A percentile compares a stretch with the other conserved stretches of the same genome.
Evolutionary conservation across 2,329 filamentous ascomycete species (phyloP).

Genomic region (Claviceps fusiformis): DNA sequence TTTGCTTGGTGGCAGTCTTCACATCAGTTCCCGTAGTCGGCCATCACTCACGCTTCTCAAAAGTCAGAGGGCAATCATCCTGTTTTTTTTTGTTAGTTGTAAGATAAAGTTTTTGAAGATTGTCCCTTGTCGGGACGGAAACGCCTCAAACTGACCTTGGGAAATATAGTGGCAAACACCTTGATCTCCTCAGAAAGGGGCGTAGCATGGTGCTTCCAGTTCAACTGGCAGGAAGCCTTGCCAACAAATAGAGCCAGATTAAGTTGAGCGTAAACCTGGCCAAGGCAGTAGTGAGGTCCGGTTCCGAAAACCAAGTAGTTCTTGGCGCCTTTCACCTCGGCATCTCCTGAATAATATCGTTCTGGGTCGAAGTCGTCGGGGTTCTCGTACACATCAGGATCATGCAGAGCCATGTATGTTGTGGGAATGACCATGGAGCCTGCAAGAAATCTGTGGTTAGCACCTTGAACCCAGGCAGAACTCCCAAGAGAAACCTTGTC

Average conservation of each 20-base stretch:
- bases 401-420: constrained; percentile 79
- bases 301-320: constrained; percentile 96
- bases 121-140: neutral
- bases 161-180: constrained; percentile 97
- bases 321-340: constrained; percentile 74
- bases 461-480: neutral
- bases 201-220: constrained; percentile 85
- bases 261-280: constrained; percentile 79
- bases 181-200: constrained; percentile 84
- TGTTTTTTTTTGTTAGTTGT: constrained; percentile 18
- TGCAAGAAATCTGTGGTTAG: constrained; percentile 11
- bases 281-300: constrained; percentile 91
- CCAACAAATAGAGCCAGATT: constrained; percentile 84
- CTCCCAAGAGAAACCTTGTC: neutral
- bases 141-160: constrained; percentile 52
- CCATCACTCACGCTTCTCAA: constrained; percentile 41
- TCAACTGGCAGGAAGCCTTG: constrained; percentile 72
- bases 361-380: constrained; percentile 84
- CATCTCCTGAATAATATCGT: constrained; percentile 79
- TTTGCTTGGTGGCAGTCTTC: neutral
- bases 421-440: constrained; percentile 91
- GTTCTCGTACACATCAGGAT: constrained; percentile 82
- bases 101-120: neutral
- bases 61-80: constrained; percentile 75
- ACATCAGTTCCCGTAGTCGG: neutral